phyloP scores from a whole-genome alignment of 768 basidiomycete species.

The Galerina sulciceps region DNA sequence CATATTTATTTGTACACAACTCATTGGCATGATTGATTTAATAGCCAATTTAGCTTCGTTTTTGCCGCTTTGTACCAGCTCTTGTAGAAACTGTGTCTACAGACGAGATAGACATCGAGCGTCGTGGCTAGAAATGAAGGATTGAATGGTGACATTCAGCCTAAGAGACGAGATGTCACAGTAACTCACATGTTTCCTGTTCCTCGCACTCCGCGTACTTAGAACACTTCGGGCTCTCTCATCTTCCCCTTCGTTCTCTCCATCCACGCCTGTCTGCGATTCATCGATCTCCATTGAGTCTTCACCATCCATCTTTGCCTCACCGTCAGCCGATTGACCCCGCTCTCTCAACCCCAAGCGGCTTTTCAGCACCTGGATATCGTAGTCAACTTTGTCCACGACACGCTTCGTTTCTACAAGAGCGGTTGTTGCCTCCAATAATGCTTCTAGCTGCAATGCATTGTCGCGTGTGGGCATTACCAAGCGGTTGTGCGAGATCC shows the following conservation, averaged over 20 bases:
- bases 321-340: slow-evolving; percentile 43
- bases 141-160: not conserved
- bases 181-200: slow-evolving; percentile 62
- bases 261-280: slow-evolving; percentile 29
- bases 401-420: slow-evolving; percentile 90
- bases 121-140: slow-evolving; percentile 43
- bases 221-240: slow-evolving; percentile 69
- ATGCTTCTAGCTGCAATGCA: slow-evolving; percentile 68
- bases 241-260: slow-evolving; percentile 46
- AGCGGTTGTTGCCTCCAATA: slow-evolving; percentile 72
- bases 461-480: slow-evolving; percentile 96
- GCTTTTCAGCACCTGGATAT: slow-evolving; percentile 72
- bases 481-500: slow-evolving; percentile 71
- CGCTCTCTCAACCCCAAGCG: slow-evolving; percentile 55
- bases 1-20: slow-evolving; percentile 23
- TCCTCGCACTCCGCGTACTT: slow-evolving; percentile 58
- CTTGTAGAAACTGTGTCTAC: slow-evolving; percentile 66
- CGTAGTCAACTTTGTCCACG: slow-evolving; percentile 86
- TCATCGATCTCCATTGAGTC: slow-evolving; percentile 36
- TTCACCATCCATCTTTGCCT: slow-evolving; percentile 38
- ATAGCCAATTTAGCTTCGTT: slow-evolving; percentile 42
- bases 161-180: not conserved
- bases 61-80: slow-evolving; percentile 60
- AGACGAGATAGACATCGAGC: slow-evolving; percentile 77
- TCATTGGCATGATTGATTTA: slow-evolving; percentile 4